Conservation (phyloP, 805 yeast genomes). For the Wickerhamiella siamensis region DNA sequence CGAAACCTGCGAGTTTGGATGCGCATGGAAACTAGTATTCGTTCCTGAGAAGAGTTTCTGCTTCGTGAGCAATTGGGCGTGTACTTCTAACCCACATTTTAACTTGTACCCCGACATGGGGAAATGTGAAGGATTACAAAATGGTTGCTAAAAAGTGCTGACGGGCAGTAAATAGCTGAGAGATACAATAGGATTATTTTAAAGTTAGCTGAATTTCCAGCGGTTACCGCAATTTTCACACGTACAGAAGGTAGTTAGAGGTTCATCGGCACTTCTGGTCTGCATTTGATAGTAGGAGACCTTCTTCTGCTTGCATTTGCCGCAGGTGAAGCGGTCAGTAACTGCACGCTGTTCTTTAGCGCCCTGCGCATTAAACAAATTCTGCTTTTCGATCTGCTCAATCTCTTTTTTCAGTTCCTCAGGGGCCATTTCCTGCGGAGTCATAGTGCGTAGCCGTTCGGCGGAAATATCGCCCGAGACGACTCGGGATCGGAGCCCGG, state of each 20-base stretch:
- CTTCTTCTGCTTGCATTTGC: slow-evolving; percentile 93
- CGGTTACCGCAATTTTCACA: slow-evolving; percentile 96
- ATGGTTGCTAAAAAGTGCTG: background rate
- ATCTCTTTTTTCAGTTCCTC: slow-evolving; percentile 75
- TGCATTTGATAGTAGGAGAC: slow-evolving; percentile 96
- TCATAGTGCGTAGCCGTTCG: slow-evolving; percentile 55
- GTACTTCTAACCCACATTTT: slow-evolving; percentile 86
- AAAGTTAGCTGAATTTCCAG: slow-evolving; percentile 75
- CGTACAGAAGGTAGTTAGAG: slow-evolving; percentile 93
- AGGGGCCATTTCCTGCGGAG: slow-evolving; percentile 93
- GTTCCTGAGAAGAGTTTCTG: slow-evolving; percentile 59
- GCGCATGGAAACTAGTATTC: slow-evolving; percentile 24
- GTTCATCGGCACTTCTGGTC: slow-evolving; percentile 97
- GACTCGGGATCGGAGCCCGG: slow-evolving; percentile 60
- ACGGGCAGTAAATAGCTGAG: background rate
- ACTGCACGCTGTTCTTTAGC: slow-evolving; percentile 92
- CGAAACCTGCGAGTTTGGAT: slow-evolving; percentile 59
- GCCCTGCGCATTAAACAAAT: slow-evolving; percentile 92
- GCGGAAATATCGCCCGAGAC: slow-evolving; percentile 55
- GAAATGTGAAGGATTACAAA: background rate
- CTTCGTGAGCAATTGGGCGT: slow-evolving; percentile 67
- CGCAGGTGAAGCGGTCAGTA: slow-evolving; percentile 93
- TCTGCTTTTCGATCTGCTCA: slow-evolving; percentile 73
- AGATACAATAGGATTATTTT: too few relatives aligned
- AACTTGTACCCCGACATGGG: slow-evolving; percentile 23